Evolutionary conservation across 345 rosid species (phyloP).

Genomic region (Gossypium stocksii): DNA sequence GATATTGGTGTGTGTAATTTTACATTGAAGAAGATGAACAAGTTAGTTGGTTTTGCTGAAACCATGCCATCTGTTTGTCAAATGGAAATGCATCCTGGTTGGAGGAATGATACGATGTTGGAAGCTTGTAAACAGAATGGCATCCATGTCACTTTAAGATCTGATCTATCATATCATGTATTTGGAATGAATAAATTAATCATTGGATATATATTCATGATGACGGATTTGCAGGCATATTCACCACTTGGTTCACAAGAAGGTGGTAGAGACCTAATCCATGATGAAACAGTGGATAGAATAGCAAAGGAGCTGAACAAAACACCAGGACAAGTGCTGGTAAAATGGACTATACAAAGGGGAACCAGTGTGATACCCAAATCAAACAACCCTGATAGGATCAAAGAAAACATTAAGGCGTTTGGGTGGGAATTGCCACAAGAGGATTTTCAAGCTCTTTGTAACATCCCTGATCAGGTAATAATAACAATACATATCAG

Average conservation of each 20-base stretch:
- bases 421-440: slow-evolving; percentile 47
- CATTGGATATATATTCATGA: no score
- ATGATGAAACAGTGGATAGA: slow-evolving; percentile 37
- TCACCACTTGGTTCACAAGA: slow-evolving; percentile 50
- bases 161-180: no score
- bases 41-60: slow-evolving; percentile 34
- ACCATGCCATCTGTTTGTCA: slow-evolving; percentile 45
- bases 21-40: slow-evolving; percentile 43
- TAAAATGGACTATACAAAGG: slow-evolving; percentile 55
- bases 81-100: slow-evolving; percentile 76
- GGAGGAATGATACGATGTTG: slow-evolving; percentile 57
- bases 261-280: slow-evolving; percentile 48
- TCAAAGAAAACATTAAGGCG: slow-evolving; percentile 45
- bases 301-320: slow-evolving; percentile 51
- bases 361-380: slow-evolving; percentile 54
- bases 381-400: slow-evolving; percentile 40
- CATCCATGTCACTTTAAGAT: slow-evolving; percentile 48
- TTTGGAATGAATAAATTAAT: no score
- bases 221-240: slow-evolving; percentile 30
- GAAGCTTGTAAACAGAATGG: slow-evolving; percentile 36
- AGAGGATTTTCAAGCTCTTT: slow-evolving; percentile 43
- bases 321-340: slow-evolving; percentile 44
- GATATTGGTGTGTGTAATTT: slow-evolving; percentile 49
- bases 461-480: slow-evolving; percentile 37
- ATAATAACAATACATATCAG: no score